Conservation (phyloP, 2,329 filamentous ascomycete genomes). For the Coleophoma crateriformis region DNA sequence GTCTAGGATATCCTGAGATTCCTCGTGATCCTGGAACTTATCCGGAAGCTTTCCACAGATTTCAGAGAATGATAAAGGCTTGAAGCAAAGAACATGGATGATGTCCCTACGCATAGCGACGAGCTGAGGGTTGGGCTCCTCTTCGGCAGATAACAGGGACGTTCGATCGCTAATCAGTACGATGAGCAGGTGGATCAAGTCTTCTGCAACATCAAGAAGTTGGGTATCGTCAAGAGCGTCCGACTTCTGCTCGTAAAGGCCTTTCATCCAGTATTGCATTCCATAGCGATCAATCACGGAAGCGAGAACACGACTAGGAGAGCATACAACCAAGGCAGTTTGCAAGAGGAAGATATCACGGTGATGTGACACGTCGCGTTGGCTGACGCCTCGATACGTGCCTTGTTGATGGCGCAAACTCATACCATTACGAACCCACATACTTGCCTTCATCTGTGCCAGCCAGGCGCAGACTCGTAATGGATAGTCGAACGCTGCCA, state of each 20-base stretch:
- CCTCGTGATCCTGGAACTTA: conserved; percentile 81
- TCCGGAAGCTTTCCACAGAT: conserved; percentile 82
- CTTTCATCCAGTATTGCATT: conserved; percentile 80
- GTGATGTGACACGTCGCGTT: conserved; percentile 89
- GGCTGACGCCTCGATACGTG: conserved; percentile 83
- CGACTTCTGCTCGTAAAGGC: conserved; percentile 67
- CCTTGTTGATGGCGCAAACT: conserved; percentile 92
- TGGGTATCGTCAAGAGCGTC: conserved; percentile 80
- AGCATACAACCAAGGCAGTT: conserved; percentile 80
- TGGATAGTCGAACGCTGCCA: conserved; percentile 88
- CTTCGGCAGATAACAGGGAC: conserved; percentile 64
- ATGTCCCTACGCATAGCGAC: conserved; percentile 82
- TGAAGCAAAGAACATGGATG: conserved; percentile 91
- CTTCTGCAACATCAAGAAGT: conserved; percentile 88
- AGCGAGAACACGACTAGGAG: conserved; percentile 76
- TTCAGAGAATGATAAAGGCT: conserved; percentile 90
- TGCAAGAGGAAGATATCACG: conserved; percentile 93
- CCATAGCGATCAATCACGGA: conserved; percentile 91
- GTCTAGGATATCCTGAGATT: conserved; percentile 78
- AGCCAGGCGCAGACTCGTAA: conserved; percentile 93
- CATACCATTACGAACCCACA: conserved; percentile 98
- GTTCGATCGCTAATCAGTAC: conserved; percentile 85
- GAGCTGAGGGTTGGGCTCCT: conserved; percentile 59
- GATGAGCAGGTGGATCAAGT: conserved; percentile 91
- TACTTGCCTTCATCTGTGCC: conserved; percentile 94